Base-by-base conservation (phyloP, 2,329 filamentous ascomycete species). In the Rosellinia necatrix region DNA sequence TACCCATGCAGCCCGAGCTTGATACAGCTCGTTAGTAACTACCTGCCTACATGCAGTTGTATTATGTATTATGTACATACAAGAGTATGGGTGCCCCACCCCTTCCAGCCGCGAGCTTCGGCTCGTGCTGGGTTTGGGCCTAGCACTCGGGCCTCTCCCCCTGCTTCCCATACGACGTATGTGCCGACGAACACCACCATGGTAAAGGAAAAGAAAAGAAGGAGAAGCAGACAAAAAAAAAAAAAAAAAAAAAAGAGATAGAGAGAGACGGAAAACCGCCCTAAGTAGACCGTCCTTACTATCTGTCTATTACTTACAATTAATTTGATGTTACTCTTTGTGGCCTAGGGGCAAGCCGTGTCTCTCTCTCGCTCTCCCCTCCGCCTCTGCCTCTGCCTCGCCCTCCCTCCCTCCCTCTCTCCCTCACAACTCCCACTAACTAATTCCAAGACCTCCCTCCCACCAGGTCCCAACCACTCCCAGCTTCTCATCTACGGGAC, bases 81-180 rank as follows among this genome's bases (percentile, higher is more conserved):
- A n/a, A n/a, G n/a, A n/a, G n/a, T n/a, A n/a, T n/a, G n/a, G n/a
- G n/a, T 41, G 51, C 50, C 49, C 56, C 53, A 50, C 51, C 44
- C 19, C 44, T n/a, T 8, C 56, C 48, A 60, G 49, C 53, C 46
- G 53, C 34, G 47, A 56, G 53, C 56, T 53, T 52, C 29, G 37
- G 41, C 27, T 41, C 32, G 21, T n/a, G n/a, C n/a, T n/a, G 34
- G 42, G 17, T 24, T 35, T 41, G 15, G 30, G 19, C 34, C 43
- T 40, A 21, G 43, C 43, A 37, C 43, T 52, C 19, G 12, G 12
- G 19, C n/a, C n/a, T n/a, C 38, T 13, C 22, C 53, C 53, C 49
- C 41, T 41, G 29, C 43, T 51, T 22, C 27, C 54, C 41, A 49
- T 50, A 49, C 49, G 46, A 42, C 52, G 47, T 50, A 46, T 54